These are phyloP conservation scores for slime mould (Dictyostelium discoideum) DNA, from an alignment of 78 protist genomes.

Conservation along the genomic window DNA sequence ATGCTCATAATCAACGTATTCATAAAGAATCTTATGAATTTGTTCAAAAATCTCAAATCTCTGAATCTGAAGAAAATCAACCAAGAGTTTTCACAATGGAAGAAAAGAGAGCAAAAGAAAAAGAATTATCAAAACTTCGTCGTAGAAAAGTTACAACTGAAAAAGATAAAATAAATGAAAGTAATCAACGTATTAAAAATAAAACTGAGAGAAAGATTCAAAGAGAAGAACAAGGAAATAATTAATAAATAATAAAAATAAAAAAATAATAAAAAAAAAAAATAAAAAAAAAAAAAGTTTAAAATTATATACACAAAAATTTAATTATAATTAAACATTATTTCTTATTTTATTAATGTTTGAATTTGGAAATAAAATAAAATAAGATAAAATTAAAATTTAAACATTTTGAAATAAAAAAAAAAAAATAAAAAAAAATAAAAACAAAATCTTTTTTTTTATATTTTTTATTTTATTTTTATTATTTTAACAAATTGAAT, in stretches of 20 bases:
- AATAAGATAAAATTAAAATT: too few species aligned
- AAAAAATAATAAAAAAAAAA: neutral
- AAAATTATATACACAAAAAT: too few species aligned
- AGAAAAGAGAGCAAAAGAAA: constrained; percentile 8
- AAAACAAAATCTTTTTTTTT: too few species aligned
- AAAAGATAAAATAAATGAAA: neutral
- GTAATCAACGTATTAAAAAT: neutral
- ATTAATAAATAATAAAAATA: neutral
- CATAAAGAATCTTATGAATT: constrained; percentile 44
- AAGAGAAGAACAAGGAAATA: too few species aligned
- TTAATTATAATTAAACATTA: too few species aligned
- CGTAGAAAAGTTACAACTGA: neutral
- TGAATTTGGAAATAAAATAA: too few species aligned
- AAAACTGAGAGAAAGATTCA: neutral
- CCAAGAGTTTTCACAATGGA: neutral
- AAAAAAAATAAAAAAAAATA: too few species aligned
- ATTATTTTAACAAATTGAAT: neutral
- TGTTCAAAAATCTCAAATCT: neutral
- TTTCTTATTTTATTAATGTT: too few species aligned
- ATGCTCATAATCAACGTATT: neutral
- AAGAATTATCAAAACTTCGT: neutral
- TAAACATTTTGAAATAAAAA: too few species aligned
- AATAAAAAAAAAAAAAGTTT: neutral
- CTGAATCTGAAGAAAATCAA: neutral
- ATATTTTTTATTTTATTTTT: neutral